Conservation (phyloP, 495 filamentous ascomycete genomes). For the Hyaloscypha variabilis region DNA sequence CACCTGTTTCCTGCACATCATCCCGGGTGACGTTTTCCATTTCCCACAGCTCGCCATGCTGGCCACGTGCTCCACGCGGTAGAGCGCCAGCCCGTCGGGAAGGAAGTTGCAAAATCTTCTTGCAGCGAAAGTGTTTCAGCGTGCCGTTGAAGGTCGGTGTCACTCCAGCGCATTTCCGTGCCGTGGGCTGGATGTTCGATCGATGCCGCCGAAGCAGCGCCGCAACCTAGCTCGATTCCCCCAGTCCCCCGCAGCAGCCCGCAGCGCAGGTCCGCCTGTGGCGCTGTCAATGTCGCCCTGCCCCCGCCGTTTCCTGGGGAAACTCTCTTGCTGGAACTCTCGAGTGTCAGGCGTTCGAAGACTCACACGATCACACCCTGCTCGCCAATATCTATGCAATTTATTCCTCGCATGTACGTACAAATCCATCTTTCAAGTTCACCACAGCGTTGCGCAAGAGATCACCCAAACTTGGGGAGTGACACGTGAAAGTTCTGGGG, state of each 20-base stretch:
- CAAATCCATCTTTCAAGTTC: background rate
- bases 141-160: background rate
- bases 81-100: no score
- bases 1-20: no score
- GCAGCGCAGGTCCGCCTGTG: background rate
- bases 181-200: slow-evolving; percentile 7
- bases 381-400: background rate
- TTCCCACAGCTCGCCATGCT: no score
- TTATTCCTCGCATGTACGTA: background rate
- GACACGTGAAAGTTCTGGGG: no score
- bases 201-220: slow-evolving; percentile 27
- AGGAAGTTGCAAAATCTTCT: background rate
- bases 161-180: background rate
- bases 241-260: slow-evolving; percentile 15
- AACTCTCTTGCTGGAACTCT: background rate
- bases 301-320: background rate
- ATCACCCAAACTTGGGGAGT: no score
- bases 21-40: no score
- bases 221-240: slow-evolving; percentile 17
- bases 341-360: background rate
- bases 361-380: background rate
- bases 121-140: background rate
- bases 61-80: no score
- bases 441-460: background rate
- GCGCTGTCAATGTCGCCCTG: background rate